Evolutionary conservation across 495 filamentous ascomycete genomes (phyloP), one percentile per base, ranked within the genome.

Genomic region (Aspergillus sparsus): DNA sequence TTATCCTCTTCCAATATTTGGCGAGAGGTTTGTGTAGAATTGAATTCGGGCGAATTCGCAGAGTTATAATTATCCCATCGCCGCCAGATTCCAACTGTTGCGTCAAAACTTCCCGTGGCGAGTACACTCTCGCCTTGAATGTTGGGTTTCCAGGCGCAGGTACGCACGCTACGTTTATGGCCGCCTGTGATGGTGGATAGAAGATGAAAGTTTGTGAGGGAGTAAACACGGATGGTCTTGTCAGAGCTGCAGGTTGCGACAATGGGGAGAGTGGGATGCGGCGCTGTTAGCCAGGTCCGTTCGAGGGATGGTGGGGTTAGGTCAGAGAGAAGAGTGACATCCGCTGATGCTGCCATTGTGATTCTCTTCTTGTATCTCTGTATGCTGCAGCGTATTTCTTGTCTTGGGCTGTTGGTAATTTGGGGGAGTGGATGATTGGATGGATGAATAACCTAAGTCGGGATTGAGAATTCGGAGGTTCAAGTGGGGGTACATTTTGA

Each of bases 41-140:
- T 27, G 21, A 27, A 3, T 27, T 3, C 21, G 21, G 21, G 21
- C 21, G 21, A 27, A 27, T 27, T 3, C 3, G 21, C 21, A 27
- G 21, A 69, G 6, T 64, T 66, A 59, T 76, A 78, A 18, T 68
- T 74, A 67, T 89, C 86, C 65, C 81, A 81, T 65, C 86, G 84
- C 45, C 87, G 79, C 93, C 93, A 98, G 53, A 98, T 83, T 1
- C 91, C 93, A 3, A 92, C 91, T 6, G 88, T 93, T 9, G 89
- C 85, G 68, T 98, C 93, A 72, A 98, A 98, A 65, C 85, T 89
- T 9, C 91, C 93, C 2, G 92, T 96, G 0, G 92, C 92, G n/a
- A 97, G 77, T 36, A 92, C 88, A 57, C 87, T 85, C 63, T 88
- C 81, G 44, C 85, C 80, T 31, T 75, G 68, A 7, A 83, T 68